Conservation (phyloP, 495 filamentous ascomycete genomes). For the Penicillium canescens region DNA sequence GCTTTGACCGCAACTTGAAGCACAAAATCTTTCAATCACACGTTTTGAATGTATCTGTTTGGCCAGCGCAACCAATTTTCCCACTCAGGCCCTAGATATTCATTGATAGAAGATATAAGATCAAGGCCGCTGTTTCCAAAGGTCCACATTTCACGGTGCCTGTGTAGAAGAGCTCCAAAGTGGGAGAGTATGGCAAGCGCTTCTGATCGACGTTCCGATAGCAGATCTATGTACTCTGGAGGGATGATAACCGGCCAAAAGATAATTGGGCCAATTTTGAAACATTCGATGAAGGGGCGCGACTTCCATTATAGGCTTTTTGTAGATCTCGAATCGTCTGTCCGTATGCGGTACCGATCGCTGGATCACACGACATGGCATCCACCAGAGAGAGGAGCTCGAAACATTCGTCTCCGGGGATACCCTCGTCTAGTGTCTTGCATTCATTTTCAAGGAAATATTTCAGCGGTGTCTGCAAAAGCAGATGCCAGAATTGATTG, state of each 20-base stretch:
- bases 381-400: not conserved
- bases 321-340: not conserved
- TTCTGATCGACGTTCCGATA: conserved; percentile 33
- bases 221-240: conserved; percentile 29
- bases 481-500: conserved; percentile 21
- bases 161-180: conserved; percentile 38
- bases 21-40: too few species aligned
- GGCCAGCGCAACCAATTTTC: not conserved
- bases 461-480: conserved; percentile 10
- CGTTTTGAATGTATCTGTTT: not conserved
- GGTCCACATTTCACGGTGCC: conserved; percentile 32
- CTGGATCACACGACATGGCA: not conserved
- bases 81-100: not conserved
- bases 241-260: conserved; percentile 35
- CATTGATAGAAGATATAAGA: not conserved
- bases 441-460: conserved; percentile 10
- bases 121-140: conserved; percentile 29
- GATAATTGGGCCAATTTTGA: conserved; percentile 13
- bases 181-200: conserved; percentile 45
- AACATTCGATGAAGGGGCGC: not conserved
- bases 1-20: too few species aligned
- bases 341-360: not conserved
- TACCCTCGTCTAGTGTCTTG: conserved; percentile 3
- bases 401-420: not conserved
- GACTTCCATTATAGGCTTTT: not conserved